These are phyloP conservation scores for Pythium folliculosum DNA, from an alignment of 352 stramenopile genomes.

Conservation along the genomic window DNA sequence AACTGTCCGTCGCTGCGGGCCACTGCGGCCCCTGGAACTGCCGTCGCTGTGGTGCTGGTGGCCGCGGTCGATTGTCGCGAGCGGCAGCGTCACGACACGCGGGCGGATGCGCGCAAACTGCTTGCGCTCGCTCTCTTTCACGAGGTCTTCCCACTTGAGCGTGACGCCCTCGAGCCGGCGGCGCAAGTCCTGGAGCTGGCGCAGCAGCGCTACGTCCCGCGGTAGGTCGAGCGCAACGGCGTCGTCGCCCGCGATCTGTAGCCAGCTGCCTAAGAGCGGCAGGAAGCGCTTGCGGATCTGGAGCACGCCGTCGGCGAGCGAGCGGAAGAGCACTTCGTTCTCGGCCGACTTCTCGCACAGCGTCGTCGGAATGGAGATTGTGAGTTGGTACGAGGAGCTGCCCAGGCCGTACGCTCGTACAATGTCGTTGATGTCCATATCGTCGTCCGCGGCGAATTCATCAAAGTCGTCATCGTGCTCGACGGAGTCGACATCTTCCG, in stretches of 20 bases:
- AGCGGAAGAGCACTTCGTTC: conserved; percentile 67
- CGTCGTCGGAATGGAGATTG: conserved; percentile 60
- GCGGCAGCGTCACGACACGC: conserved; percentile 33
- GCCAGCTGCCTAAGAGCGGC: conserved; percentile 64
- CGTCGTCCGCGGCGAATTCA: conserved; percentile 20
- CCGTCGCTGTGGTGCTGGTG: not conserved
- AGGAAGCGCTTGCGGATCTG: conserved; percentile 73
- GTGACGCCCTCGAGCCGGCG: conserved; percentile 36
- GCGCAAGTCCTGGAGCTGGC: conserved; percentile 19
- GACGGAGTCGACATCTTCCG: not conserved
- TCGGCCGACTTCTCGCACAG: conserved; percentile 61
- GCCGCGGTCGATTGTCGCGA: conserved; percentile 14
- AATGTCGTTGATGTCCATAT: conserved; percentile 82
- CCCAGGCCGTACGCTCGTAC: conserved; percentile 75
- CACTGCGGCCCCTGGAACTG: not conserved
- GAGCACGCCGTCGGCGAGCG: conserved; percentile 52
- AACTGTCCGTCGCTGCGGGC: not conserved
- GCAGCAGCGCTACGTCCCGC: conserved; percentile 13
- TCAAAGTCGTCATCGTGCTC: conserved; percentile 6
- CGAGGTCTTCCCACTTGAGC: conserved; percentile 43
- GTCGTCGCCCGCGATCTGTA: conserved; percentile 20
- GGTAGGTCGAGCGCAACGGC: not conserved
- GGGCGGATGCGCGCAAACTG: conserved; percentile 32
- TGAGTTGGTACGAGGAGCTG: conserved; percentile 75
- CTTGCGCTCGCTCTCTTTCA: conserved; percentile 40